Conservation (phyloP, 1,284 basidiomycete species). For the Wallemia hederae region DNA sequence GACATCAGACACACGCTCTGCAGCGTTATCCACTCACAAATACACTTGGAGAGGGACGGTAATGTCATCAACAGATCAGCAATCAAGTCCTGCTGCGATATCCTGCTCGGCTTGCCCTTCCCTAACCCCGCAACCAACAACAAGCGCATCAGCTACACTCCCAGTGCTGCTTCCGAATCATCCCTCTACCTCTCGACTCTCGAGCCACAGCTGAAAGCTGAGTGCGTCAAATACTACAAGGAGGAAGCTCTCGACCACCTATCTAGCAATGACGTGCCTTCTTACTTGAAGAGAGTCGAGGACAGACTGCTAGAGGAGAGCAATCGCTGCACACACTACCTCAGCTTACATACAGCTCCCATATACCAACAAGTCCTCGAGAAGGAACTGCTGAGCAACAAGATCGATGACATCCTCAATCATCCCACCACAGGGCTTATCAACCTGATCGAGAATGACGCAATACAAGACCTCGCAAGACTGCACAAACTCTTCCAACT, state of each 20-base stretch:
- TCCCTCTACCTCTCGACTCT: constrained; percentile 62
- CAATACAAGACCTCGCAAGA: constrained; percentile 43
- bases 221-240: constrained; percentile 53
- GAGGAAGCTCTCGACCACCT: constrained; percentile 42
- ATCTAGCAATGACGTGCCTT: constrained; percentile 44
- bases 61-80: constrained; percentile 71
- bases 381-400: constrained; percentile 41
- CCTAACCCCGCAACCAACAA: constrained; percentile 10
- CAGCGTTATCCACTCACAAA: constrained; percentile 51
- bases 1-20: constrained; percentile 63
- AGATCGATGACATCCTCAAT: constrained; percentile 41
- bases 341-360: constrained; percentile 40
- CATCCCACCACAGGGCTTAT: constrained; percentile 67
- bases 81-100: constrained; percentile 65
- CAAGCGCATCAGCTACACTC: constrained; percentile 2
- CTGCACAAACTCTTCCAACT: constrained; percentile 48
- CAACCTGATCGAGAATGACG: constrained; percentile 57
- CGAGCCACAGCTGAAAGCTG: constrained; percentile 50
- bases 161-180: constrained; percentile 15
- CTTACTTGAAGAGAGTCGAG: constrained; percentile 59
- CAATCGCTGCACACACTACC: constrained; percentile 62
- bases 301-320: constrained; percentile 56
- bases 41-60: constrained; percentile 73
- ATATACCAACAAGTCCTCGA: constrained; percentile 50
- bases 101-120: constrained; percentile 39